These are phyloP conservation scores for Misopates orontium DNA, from an alignment of 257 asterid species.

Conservation along the genomic window DNA sequence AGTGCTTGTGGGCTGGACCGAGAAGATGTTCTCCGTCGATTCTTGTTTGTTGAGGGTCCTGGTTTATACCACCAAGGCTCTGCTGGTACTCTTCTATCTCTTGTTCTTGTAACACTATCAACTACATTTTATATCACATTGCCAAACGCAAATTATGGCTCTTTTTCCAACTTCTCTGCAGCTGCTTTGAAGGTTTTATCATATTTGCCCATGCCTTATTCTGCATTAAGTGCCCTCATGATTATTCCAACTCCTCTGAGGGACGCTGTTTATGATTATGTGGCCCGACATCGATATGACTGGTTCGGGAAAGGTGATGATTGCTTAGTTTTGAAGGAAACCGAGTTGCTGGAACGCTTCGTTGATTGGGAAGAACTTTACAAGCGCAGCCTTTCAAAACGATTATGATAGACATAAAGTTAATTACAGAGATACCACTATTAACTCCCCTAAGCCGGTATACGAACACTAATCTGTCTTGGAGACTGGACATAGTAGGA, in stretches of 20 bases:
- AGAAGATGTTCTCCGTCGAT: constrained; percentile 74
- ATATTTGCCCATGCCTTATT: constrained; percentile 73
- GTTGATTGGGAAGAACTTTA: constrained; percentile 79
- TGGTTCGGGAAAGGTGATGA: constrained; percentile 80
- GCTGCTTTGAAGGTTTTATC: constrained; percentile 85
- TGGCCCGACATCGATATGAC: constrained; percentile 68
- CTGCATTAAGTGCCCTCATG: constrained; percentile 60
- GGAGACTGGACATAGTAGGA: neutral
- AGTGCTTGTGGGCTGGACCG: constrained; percentile 55
- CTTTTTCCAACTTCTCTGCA: constrained; percentile 35
- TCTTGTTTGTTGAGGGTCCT: constrained; percentile 83
- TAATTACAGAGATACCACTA: neutral
- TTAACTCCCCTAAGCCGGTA: neutral
- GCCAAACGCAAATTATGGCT: neutral
- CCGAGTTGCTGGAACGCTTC: constrained; percentile 82
- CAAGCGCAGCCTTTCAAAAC: constrained; percentile 43
- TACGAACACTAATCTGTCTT: neutral
- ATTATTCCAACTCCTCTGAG: constrained; percentile 76
- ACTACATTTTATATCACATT: too few relatives aligned
- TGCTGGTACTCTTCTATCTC: constrained; percentile 49
- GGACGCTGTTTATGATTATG: constrained; percentile 73
- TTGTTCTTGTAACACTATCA: too few relatives aligned
- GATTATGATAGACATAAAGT: constrained; percentile 28
- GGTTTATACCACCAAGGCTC: constrained; percentile 85
- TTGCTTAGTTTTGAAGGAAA: constrained; percentile 77